Base-by-base conservation (phyloP, 2,329 filamentous ascomycete species). In the Hymenotorrendiella dingleyae region DNA sequence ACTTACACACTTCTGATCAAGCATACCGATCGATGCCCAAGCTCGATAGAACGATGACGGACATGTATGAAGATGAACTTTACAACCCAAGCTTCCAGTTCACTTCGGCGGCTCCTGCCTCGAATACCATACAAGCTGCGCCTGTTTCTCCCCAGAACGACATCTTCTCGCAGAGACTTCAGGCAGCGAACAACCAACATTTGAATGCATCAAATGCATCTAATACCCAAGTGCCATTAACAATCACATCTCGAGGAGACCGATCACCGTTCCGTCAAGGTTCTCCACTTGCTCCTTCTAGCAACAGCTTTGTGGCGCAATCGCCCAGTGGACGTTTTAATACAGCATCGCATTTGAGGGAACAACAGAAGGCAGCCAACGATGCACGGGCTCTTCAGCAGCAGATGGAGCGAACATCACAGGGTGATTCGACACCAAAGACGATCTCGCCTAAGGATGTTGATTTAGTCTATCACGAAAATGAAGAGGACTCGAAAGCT, bases 401-500 rank as follows among this genome's bases (percentile, higher is more conserved):
- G 29, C 62, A 67, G 26, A 54, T 73, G 34, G 67, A 70, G 1
- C 54, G 53, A 33, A 45, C 48, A 20, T 59, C 58, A 19, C 58
- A 53, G 63, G 51, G 53, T 23, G 51, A 71, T 5, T 74, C 73
- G 0, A 73, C 83, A n/a, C 73, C 79, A 1, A 86, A 87, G 64
- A 95, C 91, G 0, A 95, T 98, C 35, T 97, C 91, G 1, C 93
- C 91, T 19, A 94, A 94, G 66, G 91, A 97, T 57, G 86, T 90
- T 1, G 67, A 94, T 46, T 67, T 96, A 37, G 90, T 96, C 47
- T 95, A 90, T 60, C 78, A 83, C 48, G 87, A 93, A 28, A 65
- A 71, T 0, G 85, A 90, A 3, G 80, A 83, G 14, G 82, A 84
- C 36, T 67, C 76, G 4, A 79, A 79, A 46, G 79, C 84, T 55